A percentile compares a stretch with the other conserved stretches of the same genome.
Evolutionary conservation across 1,284 basidiomycete species (phyloP).

Genomic region (Cryptococcus sp.): DNA sequence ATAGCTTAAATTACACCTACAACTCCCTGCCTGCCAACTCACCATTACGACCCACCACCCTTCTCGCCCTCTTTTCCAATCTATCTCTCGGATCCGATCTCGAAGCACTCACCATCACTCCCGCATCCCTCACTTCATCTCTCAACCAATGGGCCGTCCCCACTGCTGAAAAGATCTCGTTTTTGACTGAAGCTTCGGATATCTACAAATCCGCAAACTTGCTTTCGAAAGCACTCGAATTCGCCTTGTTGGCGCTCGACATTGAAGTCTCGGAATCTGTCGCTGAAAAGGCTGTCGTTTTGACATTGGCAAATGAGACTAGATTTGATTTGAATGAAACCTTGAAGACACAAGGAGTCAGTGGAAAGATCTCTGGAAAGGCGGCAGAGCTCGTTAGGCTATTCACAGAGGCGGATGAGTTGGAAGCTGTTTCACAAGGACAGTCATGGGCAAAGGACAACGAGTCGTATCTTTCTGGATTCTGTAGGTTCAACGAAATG

Average conservation of each 20-base stretch:
- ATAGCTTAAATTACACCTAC: conserved; percentile 80
- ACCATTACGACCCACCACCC: conserved; percentile 61
- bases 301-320: conserved; percentile 64
- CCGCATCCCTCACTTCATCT: conserved; percentile 65
- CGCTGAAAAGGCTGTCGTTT: conserved; percentile 41
- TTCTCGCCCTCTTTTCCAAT: conserved; percentile 62
- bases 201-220: conserved; percentile 59
- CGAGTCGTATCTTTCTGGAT: conserved; percentile 55
- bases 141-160: conserved; percentile 71
- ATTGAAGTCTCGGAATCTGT: conserved; percentile 57
- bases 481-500: conserved; percentile 53
- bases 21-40: conserved; percentile 72
- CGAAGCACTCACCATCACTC: conserved; percentile 61
- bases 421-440: conserved; percentile 63
- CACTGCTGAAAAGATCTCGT: conserved; percentile 61
- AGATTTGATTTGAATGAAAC: conserved; percentile 79
- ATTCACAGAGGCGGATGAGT: conserved; percentile 60
- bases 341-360: conserved; percentile 48
- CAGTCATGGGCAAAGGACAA: conserved; percentile 64
- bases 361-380: conserved; percentile 29
- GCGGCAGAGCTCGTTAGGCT: conserved; percentile 37
- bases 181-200: conserved; percentile 65
- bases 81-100: conserved; percentile 60
- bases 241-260: conserved; percentile 52
- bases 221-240: conserved; percentile 51